Base-by-base conservation (phyloP, 345 rosid species). In the Murraya koenigii region DNA sequence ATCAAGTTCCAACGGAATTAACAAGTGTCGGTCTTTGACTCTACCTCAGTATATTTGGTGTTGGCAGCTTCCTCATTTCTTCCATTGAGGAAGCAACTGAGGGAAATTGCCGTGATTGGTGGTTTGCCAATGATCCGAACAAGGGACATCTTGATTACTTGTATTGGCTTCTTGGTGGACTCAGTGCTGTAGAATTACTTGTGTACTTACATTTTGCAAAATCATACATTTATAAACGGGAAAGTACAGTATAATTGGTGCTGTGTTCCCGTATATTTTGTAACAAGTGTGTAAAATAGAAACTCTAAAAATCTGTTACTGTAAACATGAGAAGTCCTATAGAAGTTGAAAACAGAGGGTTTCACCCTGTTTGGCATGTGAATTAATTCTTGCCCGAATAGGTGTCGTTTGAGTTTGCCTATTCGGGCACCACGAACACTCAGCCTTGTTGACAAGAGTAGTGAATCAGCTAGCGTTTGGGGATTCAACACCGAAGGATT, bases 21-120 rank as follows among this genome's bases (percentile, higher is more conserved):
- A 88, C 84, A 58, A 91, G 93, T 67, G 78, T 91, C 11, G 88
- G 93, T 14, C 86, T 91, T 32, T 80, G 93, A 22, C 87, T 91
- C 36, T 86, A 86, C 78, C 84, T 89, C 5, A 88, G 91, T 75
- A 81, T 89, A 44, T 82, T 91, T 6, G 94, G 92, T 17, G 87
- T 89, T 8, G 90, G 93, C 56, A 87, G 91, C 79, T 83, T 88
- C 72, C 77, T 91, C 32, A 81, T 89, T 41, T 87, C 88, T 68
- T 72, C 81, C 56, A 81, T 89, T 67, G 90, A 88, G 72, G 72
- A 84, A 60, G 84, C 61, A 3, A 86, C 84, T 0, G 74, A 88
- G 75, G 82, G 79, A 13, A 82, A 84, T 17, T 87, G 86, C 64
- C 78, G 76, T 44, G 82, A 71, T 36, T 78, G 91, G 23, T 91